Base-by-base conservation (phyloP, 768 basidiomycete genomes). In the Leccinum incarnatum region DNA sequence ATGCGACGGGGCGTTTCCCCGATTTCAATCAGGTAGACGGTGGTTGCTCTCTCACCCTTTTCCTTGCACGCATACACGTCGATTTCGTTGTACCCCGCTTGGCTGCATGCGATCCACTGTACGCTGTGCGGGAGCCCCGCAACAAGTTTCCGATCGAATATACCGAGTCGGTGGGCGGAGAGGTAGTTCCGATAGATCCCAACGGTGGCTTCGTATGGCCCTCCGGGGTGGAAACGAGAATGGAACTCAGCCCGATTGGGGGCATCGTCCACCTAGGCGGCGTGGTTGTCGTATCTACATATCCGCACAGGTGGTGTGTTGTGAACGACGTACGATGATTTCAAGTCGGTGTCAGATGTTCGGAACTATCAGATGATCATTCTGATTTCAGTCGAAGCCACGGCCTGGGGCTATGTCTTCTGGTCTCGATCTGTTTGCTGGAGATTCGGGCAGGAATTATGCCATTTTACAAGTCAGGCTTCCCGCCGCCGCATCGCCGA, bases 31-130 rank as follows among this genome's bases (percentile, higher is more conserved):
- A 25, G 25, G 25, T 25, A 25, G 25, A 25, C 25, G 25, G 25
- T 7, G 36, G 14, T 85, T 84, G 48, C 80, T 23, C 12, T 75
- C 89, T 71, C 71, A 93, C 89, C 90, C 70, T 81, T 81, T 15
- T 79, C 82, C 69, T 85, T 89, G 70, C 87, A 88, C 1, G 86
- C 87, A 11, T 76, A 75, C 12, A 93, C 84, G 66, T 94, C 88
- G 58, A 95, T 84, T 46, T 84, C 82, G 70, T 95, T 90, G 68
- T 94, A 96, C 0, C 94, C 93, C 0, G 93, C 91, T 15, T 91
- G 93, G 55, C 91, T 93, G 69, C 93, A 91, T 2, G 87, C 89
- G 68, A 95, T 91, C 87, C 88, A 93, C 70, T 85, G 84, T 52
- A 94, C 80, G 25, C 77, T 78, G 1, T 77, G 55, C 1, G 91